Evolutionary conservation across 2,329 filamentous ascomycete genomes (phyloP), one percentile per base, ranked within the genome.

Genomic region (Fusarium newnesense): DNA sequence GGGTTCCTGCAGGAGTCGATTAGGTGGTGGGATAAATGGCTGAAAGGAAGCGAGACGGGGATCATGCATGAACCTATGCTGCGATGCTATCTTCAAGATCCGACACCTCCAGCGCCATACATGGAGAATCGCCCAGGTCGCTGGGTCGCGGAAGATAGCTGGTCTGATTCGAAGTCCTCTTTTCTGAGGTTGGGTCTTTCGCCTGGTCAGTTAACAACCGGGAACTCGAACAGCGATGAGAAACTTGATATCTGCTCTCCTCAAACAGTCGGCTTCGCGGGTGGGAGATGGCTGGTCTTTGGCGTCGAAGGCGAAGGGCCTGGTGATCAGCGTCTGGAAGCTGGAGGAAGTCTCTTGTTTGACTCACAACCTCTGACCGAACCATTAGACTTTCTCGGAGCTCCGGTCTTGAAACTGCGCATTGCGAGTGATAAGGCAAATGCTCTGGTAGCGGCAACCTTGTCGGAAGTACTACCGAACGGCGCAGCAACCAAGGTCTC

Each of bases 51-150:
- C 7, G 57, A 64, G 30, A 64, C 57, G 12, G 57, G 56, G 0
- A 64, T 64, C 16, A 64, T 64, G 61, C 7, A 39, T 15, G 61
- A 64, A 21, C 56, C 67, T 2, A 54, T 65, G 58, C 46, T 65
- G 9, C 46, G 58, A 21, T 63, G 58, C 6, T 65, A 40, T 47
- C 59, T 63, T 7, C 36, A 59, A 11, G 60, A 63, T 4, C 16
- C 60, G 10, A 28, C 26, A 1, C 34, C 26, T 4, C 60, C 60
- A 2, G 60, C 53, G 1, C 58, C 63, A 6, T 56, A 65, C 15
- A 11, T 65, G 13, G 26, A 65, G 2, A 2, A 37, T 13, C 59
- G 63, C 1, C 63, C 40, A 7, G 63, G 63, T 9, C 42, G 36
- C 6, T 65, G 63, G 59, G 47, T 56, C 19, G 63, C 59, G 1